Percentiles rank a stretch among this genome's conserved stretches.
phyloP scores from a whole-genome alignment of 2,329 filamentous ascomycete genomes.

The Cladosporium halotolerans region DNA sequence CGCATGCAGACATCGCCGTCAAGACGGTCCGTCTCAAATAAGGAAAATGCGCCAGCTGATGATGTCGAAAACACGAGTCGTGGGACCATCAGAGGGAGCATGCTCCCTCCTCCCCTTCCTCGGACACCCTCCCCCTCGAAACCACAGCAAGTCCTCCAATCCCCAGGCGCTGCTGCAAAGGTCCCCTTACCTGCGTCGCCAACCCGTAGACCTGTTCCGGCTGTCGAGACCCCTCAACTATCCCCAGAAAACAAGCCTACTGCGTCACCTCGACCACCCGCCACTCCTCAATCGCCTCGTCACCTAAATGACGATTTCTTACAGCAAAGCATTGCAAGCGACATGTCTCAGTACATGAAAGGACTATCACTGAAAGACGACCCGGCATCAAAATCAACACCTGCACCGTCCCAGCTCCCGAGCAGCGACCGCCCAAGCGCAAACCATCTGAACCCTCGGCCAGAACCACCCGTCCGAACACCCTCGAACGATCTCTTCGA shows the following conservation, averaged over 20 bases:
- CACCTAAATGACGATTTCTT: slow-evolving; percentile 41
- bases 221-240: slow-evolving; percentile 30
- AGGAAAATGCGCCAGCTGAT: slow-evolving; percentile 27
- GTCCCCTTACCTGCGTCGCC: slow-evolving; percentile 43
- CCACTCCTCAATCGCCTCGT: slow-evolving; percentile 27
- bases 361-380: slow-evolving; percentile 29
- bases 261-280: slow-evolving; percentile 27
- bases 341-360: slow-evolving; percentile 36
- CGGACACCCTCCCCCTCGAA: slow-evolving; percentile 40
- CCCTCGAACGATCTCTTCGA: slow-evolving; percentile 9
- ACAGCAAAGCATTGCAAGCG: slow-evolving; percentile 42
- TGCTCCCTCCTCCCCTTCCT: slow-evolving; percentile 31
- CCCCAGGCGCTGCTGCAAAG: slow-evolving; percentile 36
- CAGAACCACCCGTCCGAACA: background rate
- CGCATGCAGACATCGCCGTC: slow-evolving; percentile 36
- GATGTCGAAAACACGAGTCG: slow-evolving; percentile 26
- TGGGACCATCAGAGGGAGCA: slow-evolving; percentile 21
- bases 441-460: background rate
- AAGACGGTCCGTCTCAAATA: slow-evolving; percentile 27
- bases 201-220: slow-evolving; percentile 33
- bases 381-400: slow-evolving; percentile 17
- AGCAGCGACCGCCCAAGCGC: background rate
- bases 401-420: slow-evolving; percentile 16
- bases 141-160: slow-evolving; percentile 28
- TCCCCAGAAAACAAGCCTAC: slow-evolving; percentile 23